phyloP scores from a whole-genome alignment of 176 grass and related monocot species.

The Bothriochloa decipiens region DNA sequence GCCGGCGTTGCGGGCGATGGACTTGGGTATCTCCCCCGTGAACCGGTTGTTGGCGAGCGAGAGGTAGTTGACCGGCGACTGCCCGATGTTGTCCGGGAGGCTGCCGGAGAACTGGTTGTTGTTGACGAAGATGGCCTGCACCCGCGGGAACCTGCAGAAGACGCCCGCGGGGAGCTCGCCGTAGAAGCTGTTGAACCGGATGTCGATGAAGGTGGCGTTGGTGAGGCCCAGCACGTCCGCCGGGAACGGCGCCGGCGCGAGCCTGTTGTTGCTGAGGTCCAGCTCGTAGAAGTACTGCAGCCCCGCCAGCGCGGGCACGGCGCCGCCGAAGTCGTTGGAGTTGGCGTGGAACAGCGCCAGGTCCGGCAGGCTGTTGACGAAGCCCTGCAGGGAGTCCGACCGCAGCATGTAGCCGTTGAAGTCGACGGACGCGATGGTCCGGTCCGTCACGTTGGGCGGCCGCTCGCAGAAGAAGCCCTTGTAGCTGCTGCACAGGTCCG shows the following conservation, averaged over 20 bases:
- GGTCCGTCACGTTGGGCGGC: slow-evolving; percentile 40
- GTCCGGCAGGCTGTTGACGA: slow-evolving; percentile 60
- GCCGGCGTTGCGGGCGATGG: slow-evolving; percentile 53
- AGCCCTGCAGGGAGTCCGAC: slow-evolving; percentile 11
- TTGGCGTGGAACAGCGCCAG: slow-evolving; percentile 97
- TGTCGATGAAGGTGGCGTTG: slow-evolving; percentile 86
- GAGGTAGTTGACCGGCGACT: slow-evolving; percentile 74
- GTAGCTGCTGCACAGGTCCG: slow-evolving; percentile 63
- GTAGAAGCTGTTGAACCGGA: slow-evolving; percentile 68
- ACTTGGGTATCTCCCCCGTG: slow-evolving; percentile 70
- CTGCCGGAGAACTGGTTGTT: slow-evolving; percentile 68
- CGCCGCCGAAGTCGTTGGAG: slow-evolving; percentile 68
- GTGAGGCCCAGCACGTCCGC: slow-evolving; percentile 40
- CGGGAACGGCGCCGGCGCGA: slow-evolving; percentile 51
- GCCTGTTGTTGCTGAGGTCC: slow-evolving; percentile 88
- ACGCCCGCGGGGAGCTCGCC: slow-evolving; percentile 49
- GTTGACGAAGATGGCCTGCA: slow-evolving; percentile 89
- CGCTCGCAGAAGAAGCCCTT: slow-evolving; percentile 68
- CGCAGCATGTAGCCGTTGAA: slow-evolving; percentile 65
- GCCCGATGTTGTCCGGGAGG: slow-evolving; percentile 69
- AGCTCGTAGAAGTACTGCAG: slow-evolving; percentile 91
- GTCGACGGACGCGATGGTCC: slow-evolving; percentile 76
- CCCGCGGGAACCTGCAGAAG: slow-evolving; percentile 54
- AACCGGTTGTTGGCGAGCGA: slow-evolving; percentile 86
- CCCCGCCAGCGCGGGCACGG: slow-evolving; percentile 27